Conservation (phyloP, 306 rosid genomes). For the Malus sieversii region DNA sequence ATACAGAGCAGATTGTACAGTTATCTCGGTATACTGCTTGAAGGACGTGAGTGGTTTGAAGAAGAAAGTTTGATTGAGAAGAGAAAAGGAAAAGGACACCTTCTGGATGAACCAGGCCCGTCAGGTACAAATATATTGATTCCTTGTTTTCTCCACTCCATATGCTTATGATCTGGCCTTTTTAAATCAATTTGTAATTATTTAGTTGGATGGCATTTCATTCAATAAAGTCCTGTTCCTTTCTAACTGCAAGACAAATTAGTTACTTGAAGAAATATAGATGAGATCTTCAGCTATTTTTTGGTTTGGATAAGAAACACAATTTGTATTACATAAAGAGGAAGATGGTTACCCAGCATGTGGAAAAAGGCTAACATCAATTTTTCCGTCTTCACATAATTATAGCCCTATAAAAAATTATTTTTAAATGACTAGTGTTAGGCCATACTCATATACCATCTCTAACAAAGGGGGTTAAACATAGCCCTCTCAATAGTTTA, state of each 20-base stretch:
- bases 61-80: slow-evolving; percentile 38
- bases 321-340: not conserved
- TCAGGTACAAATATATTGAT: slow-evolving; percentile 36
- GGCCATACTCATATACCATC: too few species aligned
- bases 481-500: too few species aligned
- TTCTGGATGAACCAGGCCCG: slow-evolving; percentile 33
- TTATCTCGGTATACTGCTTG: slow-evolving; percentile 51
- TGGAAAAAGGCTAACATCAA: not conserved
- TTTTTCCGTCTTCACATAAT: not conserved
- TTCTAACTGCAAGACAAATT: too few species aligned
- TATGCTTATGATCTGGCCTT: not conserved
- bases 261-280: too few species aligned
- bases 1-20: slow-evolving; percentile 54
- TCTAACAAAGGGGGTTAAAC: too few species aligned
- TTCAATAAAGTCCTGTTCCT: too few species aligned
- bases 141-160: not conserved
- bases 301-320: not conserved
- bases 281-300: not conserved
- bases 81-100: slow-evolving; percentile 24
- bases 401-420: too few species aligned
- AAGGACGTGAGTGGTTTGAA: slow-evolving; percentile 64
- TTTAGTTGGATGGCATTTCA: too few species aligned
- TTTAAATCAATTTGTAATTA: not conserved
- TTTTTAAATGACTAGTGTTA: too few species aligned
- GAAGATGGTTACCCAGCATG: not conserved